A percentile compares a stretch with the other conserved stretches of the same genome.
Evolutionary conservation across 192 early-diverging fungal species (phyloP).

Genomic region (Neocallimastix lanati): DNA sequence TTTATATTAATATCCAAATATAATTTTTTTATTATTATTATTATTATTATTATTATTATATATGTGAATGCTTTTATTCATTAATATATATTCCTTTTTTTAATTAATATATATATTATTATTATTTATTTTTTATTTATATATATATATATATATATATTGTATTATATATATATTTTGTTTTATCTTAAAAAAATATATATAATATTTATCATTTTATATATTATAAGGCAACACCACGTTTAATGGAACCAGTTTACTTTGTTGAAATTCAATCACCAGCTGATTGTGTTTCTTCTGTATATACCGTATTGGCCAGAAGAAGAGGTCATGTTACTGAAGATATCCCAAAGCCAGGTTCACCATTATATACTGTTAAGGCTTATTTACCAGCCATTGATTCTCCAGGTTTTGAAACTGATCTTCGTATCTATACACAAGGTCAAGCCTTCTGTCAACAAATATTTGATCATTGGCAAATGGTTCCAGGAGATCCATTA

Average conservation of each 20-base stretch:
- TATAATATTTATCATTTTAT: too few relatives aligned
- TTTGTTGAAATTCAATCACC: constrained; percentile 94
- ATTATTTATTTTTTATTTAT: too few relatives aligned
- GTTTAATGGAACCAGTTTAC: constrained; percentile 94
- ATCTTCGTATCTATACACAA: constrained; percentile 85
- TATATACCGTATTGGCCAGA: constrained; percentile 83
- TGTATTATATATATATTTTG: constrained; percentile 1
- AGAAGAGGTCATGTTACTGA: constrained; percentile 88
- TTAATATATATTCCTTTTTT: too few relatives aligned
- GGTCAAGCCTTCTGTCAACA: constrained; percentile 96
- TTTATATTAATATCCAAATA: constrained; percentile 2
- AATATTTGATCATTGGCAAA: constrained; percentile 96
- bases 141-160: neutral
- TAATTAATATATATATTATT: too few relatives aligned
- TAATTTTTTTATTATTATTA: neutral
- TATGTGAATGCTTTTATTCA: too few relatives aligned
- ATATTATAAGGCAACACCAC: constrained; percentile 83
- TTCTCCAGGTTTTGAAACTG: constrained; percentile 88
- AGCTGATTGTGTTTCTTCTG: constrained; percentile 80
- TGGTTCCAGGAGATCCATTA: constrained; percentile 91
- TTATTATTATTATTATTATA: neutral
- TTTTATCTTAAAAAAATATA: neutral
- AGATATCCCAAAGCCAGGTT: constrained; percentile 84
- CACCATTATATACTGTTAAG: constrained; percentile 81
- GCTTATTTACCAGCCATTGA: constrained; percentile 93